Evolutionary conservation across 2,329 filamentous ascomycete species (phyloP).

Genomic region (Sporothrix globosa): DNA sequence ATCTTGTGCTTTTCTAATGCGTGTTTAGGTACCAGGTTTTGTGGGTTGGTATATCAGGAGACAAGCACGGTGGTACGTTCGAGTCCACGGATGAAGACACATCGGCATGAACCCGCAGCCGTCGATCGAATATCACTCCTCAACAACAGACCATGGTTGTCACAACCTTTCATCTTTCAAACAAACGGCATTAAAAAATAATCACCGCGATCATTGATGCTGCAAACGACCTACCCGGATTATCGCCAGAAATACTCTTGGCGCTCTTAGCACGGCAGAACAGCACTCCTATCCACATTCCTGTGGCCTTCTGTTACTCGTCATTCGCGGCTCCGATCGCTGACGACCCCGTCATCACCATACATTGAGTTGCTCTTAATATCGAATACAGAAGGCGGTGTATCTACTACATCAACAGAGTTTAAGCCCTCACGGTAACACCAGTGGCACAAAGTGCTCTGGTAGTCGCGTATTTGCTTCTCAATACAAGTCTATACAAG

Average conservation of each 20-base stretch:
- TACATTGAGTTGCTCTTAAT: constrained; percentile 9
- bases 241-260: not conserved
- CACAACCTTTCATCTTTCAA: not conserved
- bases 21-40: too few species aligned
- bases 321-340: not conserved
- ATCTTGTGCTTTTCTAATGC: not conserved
- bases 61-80: not conserved
- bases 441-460: too few species aligned
- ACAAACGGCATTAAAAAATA: too few species aligned
- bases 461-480: not conserved
- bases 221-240: not conserved
- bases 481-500: constrained; percentile 12
- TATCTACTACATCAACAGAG: constrained; percentile 15
- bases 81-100: not conserved
- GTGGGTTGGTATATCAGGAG: not conserved
- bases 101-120: too few species aligned
- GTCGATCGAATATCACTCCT: not conserved
- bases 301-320: not conserved
- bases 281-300: not conserved
- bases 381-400: constrained; percentile 1
- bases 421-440: not conserved
- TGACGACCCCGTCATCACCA: constrained; percentile 5
- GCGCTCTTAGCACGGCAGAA: not conserved
- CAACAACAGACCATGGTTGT: not conserved
- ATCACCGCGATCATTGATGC: not conserved